Base-by-base conservation (phyloP, 352 stramenopile species). In the Pythium pectinolyticum region DNA sequence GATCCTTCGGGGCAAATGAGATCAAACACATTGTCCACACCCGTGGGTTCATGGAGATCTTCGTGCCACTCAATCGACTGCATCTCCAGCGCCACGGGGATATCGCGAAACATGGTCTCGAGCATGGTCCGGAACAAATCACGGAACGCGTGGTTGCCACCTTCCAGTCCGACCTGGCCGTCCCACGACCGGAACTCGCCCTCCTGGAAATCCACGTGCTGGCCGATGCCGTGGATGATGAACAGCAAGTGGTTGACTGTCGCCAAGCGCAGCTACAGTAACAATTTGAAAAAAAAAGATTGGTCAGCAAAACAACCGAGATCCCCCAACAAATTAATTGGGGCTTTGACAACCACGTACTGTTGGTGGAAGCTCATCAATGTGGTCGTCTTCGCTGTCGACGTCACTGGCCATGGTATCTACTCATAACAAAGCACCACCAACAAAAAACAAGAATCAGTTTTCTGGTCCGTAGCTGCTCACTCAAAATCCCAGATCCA, bases 31-130 rank as follows among this genome's bases (percentile, higher is more conserved):
- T 75, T 86, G 62, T 95, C 86, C 10, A 95, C 69, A 8, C 86
- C 86, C 8, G 82, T 95, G 5, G 88, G 87, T 43, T 94, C 84
- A 48, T 95, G 85, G 9, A 96, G 73, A 30, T 94, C 84, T 71
- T 95, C 86, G 55, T 96, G 88, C 89, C 89, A 97, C 60, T 97
- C 89, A 35, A 96, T 94, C 10, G 83, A 94, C 37, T 95, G 86
- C 74, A 94, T 93, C 66, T 96, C 86, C 28, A 96, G 52, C 5
- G 80, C 82, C 2, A 95, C 56, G 3, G 88, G 86, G 19, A 96
- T 88, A 53, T 93, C 76, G 53, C 80, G 78, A 56, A 95, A 95
- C 35, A 83, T 89, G 1, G 81, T 90, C 60, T 92, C 82, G 6
- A 92, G 69, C 75, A 92, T 90, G 0, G 73, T 48, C 2, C 83